Percentiles rank a stretch among this genome's conserved stretches.
Conservation (phyloP, 148 eudicot species). For the Amaranthus palmeri region DNA sequence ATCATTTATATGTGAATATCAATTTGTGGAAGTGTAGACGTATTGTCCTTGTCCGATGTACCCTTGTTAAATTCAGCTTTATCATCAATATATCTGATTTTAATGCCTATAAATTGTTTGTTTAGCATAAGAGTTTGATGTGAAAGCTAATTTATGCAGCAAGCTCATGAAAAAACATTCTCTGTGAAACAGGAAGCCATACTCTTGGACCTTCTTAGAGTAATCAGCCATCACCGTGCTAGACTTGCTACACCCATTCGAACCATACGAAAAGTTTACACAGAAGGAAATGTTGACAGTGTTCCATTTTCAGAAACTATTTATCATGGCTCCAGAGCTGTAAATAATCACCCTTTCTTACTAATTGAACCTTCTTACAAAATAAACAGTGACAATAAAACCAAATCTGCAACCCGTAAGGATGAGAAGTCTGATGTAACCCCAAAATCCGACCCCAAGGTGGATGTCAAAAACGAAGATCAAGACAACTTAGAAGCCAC, state of each 20-base stretch:
- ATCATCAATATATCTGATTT: neutral
- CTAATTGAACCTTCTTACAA: constrained; percentile 75
- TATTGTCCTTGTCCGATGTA: too few relatives aligned
- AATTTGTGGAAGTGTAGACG: too few relatives aligned
- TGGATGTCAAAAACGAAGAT: constrained; percentile 26
- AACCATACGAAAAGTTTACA: constrained; percentile 63
- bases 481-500: constrained; percentile 21
- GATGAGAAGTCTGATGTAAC: constrained; percentile 30
- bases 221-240: constrained; percentile 81
- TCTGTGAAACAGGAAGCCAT: constrained; percentile 62
- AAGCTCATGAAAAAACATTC: neutral
- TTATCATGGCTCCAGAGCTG: constrained; percentile 35
- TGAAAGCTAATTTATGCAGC: neutral
- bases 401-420: constrained; percentile 48
- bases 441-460: constrained; percentile 30
- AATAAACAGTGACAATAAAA: constrained; percentile 58
- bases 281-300: constrained; percentile 53
- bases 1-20: too few relatives aligned
- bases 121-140: neutral
- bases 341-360: constrained; percentile 56
- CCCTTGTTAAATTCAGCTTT: neutral
- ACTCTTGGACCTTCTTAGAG: constrained; percentile 77
- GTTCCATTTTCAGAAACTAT: constrained; percentile 54
- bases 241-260: constrained; percentile 93
- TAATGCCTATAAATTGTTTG: neutral